Percentiles rank a stretch among this genome's conserved stretches.
Evolutionary conservation across 371 early-diverging fungal genomes (phyloP).

Genomic region (Mortierella sp.): DNA sequence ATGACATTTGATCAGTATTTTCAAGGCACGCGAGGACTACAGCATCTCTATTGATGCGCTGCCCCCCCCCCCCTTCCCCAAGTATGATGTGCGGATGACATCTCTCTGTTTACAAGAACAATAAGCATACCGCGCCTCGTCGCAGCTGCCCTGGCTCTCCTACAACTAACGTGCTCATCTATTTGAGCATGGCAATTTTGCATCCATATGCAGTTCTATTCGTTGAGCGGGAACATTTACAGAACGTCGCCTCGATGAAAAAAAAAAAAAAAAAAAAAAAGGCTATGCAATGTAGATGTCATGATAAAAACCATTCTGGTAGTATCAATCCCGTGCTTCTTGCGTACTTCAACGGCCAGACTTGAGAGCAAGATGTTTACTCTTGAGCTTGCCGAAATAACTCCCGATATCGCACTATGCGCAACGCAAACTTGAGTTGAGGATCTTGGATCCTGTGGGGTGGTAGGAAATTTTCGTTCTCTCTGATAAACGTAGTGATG

Average conservation of each 20-base stretch:
- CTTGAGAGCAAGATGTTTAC: neutral
- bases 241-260: neutral
- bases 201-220: neutral
- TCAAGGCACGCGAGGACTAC: too few species aligned
- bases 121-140: too few species aligned
- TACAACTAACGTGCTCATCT: too few species aligned
- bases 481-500: neutral
- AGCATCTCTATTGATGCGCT: too few species aligned
- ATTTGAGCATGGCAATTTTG: too few species aligned
- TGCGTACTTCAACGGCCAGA: neutral
- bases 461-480: neutral
- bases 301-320: neutral
- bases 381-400: neutral
- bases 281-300: neutral
- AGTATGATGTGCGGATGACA: too few species aligned
- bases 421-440: neutral
- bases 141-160: too few species aligned
- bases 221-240: neutral
- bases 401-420: neutral
- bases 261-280: too few species aligned
- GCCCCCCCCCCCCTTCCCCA: too few species aligned
- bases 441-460: neutral
- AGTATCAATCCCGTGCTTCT: neutral
- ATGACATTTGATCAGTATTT: too few species aligned
- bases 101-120: too few species aligned